Conservation (phyloP, 805 yeast species). For the Saccharomycopsis sp. region DNA sequence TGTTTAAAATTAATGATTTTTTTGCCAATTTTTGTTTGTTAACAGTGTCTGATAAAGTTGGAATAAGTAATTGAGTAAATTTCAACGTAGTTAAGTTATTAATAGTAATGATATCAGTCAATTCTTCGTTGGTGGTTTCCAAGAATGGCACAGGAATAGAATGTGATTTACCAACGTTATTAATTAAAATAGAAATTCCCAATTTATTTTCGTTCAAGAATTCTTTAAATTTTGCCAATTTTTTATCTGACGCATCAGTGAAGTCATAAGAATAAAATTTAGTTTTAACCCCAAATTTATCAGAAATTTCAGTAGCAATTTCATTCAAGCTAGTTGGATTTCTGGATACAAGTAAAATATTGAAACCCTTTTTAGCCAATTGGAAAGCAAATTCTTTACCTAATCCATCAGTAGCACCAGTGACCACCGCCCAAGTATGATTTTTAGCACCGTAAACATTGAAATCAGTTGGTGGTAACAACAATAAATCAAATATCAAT, state of each 20-base stretch:
- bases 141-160: conserved; percentile 89
- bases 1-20: conserved; percentile 76
- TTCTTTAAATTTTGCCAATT: conserved; percentile 2
- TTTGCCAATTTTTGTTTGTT: conserved; percentile 30
- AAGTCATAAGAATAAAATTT: conserved; percentile 74
- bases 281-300: conserved; percentile 55
- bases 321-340: conserved; percentile 68
- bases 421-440: conserved; percentile 87
- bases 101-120: conserved; percentile 74
- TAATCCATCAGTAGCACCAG: conserved; percentile 97
- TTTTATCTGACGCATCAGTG: conserved; percentile 27
- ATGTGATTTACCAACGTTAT: conserved; percentile 94
- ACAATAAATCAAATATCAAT: conserved; percentile 52
- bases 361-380: conserved; percentile 79
- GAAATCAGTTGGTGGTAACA: conserved; percentile 54
- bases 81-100: conserved; percentile 80
- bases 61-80: conserved; percentile 74
- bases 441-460: conserved; percentile 67
- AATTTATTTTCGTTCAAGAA: conserved; percentile 32
- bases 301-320: conserved; percentile 54
- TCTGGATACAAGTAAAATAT: conserved; percentile 77
- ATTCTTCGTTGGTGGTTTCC: conserved; percentile 70
- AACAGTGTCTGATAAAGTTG: conserved; percentile 54
- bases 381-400: conserved; percentile 89
- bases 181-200: conserved; percentile 70